Conservation (phyloP, 208 protist genomes). For the Leishmania martiniquensis region DNA sequence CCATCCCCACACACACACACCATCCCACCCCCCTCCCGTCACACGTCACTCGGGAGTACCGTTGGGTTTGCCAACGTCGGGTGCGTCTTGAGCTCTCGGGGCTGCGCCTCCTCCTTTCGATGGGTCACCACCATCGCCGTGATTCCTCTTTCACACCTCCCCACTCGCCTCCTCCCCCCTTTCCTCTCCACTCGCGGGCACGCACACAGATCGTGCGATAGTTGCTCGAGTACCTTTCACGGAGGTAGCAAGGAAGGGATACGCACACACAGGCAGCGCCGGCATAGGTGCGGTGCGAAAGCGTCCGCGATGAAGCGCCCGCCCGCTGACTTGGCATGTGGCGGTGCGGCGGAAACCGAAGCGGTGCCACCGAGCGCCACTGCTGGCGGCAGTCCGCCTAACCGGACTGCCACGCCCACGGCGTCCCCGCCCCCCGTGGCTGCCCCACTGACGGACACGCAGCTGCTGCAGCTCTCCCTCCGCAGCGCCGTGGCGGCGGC, state of each 20-base stretch:
- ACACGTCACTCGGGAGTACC: no score
- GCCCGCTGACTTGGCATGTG: background rate
- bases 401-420: background rate
- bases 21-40: no score
- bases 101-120: no score
- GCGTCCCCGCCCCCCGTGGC: background rate
- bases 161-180: no score
- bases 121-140: no score
- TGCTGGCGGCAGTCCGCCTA: background rate
- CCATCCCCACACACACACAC: no score
- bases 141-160: no score
- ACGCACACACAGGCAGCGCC: background rate
- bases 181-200: background rate
- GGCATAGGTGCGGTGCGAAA: background rate
- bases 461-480: constrained; percentile 44
- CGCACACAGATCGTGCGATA: background rate
- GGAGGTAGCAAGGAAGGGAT: background rate
- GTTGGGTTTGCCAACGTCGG: no score
- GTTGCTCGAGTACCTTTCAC: no score
- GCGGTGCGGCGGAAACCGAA: background rate
- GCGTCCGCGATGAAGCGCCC: background rate
- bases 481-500: constrained; percentile 38
- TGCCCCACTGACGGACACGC: constrained; percentile 34
- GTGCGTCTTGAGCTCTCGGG: no score
- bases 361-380: background rate